Percentiles rank a stretch among this genome's conserved stretches.
These are phyloP conservation scores for Backusella parvicylindrica DNA, from an alignment of 192 early-diverging fungal genomes.

Conservation along the genomic window DNA sequence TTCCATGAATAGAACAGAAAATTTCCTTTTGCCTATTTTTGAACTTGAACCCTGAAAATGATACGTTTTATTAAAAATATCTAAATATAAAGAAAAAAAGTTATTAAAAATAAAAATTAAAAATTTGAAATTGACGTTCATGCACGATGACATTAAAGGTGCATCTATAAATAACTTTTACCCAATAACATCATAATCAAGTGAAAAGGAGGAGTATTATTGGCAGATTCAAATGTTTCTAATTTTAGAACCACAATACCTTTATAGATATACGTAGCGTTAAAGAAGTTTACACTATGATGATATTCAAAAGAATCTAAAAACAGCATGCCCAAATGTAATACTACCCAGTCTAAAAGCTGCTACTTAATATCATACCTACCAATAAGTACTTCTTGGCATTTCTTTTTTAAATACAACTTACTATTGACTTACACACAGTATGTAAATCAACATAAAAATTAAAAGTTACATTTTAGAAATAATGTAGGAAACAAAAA, in stretches of 20 bases:
- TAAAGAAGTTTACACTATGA: not conserved
- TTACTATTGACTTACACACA: not conserved
- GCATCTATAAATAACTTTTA: not conserved
- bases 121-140: not conserved
- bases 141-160: not conserved
- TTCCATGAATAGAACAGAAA: not conserved
- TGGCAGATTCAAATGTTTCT: not conserved
- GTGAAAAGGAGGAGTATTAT: not conserved
- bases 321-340: not conserved
- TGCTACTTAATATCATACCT: not conserved
- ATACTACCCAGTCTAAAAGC: not conserved
- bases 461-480: not conserved
- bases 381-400: not conserved
- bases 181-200: not conserved
- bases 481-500: not conserved
- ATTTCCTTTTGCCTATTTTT: not conserved
- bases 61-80: not conserved
- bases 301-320: not conserved
- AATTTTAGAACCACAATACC: not conserved
- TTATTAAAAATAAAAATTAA: not conserved
- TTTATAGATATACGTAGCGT: not conserved
- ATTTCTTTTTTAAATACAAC: not conserved
- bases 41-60: not conserved
- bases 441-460: not conserved
- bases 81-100: not conserved